phyloP scores from a whole-genome alignment of 2,329 filamentous ascomycete species.

The Sclerotiophoma versabilis region DNA sequence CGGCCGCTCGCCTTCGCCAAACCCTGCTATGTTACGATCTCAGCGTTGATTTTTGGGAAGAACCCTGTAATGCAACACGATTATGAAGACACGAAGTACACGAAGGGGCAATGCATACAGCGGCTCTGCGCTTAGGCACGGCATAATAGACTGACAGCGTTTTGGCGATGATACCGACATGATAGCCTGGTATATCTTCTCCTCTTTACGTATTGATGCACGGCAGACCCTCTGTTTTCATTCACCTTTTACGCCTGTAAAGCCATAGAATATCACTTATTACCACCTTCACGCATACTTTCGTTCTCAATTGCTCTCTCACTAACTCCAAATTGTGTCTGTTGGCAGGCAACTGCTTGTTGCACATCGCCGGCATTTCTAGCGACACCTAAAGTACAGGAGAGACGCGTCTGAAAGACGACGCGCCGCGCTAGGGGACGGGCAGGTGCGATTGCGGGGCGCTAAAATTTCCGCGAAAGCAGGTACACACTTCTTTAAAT shows the following conservation, averaged over 20 bases:
- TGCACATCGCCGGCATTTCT: too few species aligned
- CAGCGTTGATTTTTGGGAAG: slow-evolving; percentile 4
- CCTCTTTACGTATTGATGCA: background rate
- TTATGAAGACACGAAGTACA: slow-evolving; percentile 16
- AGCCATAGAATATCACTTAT: background rate
- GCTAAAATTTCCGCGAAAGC: background rate
- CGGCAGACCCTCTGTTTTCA: background rate
- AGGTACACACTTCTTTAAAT: background rate
- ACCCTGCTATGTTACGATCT: slow-evolving; percentile 35
- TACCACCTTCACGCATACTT: background rate
- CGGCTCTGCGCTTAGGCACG: background rate
- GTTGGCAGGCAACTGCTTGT: background rate
- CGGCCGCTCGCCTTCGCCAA: slow-evolving; percentile 43
- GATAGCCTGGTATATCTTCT: background rate
- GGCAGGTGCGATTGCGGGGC: slow-evolving; percentile 10
- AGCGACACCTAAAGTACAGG: too few species aligned
- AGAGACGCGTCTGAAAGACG: background rate
- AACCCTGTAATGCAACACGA: background rate
- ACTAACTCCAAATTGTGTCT: background rate
- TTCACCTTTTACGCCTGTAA: background rate
- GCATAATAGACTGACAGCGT: slow-evolving; percentile 13
- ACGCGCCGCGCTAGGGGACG: slow-evolving; percentile 6
- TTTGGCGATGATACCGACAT: background rate
- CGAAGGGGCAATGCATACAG: background rate
- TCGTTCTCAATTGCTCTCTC: background rate